Evolutionary conservation across 148 eudicot species (phyloP).

Genomic region (Chenopodium quinoa): DNA sequence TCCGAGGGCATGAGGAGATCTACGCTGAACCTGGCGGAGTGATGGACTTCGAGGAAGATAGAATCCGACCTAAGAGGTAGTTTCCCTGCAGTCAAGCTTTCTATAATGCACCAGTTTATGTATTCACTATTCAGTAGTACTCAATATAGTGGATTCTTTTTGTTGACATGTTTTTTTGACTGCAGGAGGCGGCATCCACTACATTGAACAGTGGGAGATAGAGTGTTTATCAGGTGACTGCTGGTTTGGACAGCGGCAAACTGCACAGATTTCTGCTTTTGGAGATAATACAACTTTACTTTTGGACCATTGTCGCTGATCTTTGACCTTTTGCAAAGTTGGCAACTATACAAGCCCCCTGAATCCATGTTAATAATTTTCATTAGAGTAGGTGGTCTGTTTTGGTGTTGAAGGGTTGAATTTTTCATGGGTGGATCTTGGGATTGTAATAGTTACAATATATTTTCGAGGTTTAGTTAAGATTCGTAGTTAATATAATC

Average conservation of each 20-base stretch:
- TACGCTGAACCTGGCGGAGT: constrained; percentile 88
- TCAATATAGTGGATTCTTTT: background rate
- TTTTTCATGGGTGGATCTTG: constrained; percentile 9
- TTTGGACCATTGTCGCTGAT: constrained; percentile 21
- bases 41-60: constrained; percentile 93
- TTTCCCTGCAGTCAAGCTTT: background rate
- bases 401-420: background rate
- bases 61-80: constrained; percentile 91
- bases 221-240: constrained; percentile 28
- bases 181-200: constrained; percentile 86
- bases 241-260: constrained; percentile 37
- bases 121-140: background rate
- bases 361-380: constrained; percentile 18
- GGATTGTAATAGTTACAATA: constrained; percentile 13
- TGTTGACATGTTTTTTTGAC: background rate
- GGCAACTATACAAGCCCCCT: constrained; percentile 4
- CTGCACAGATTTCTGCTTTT: constrained; percentile 31
- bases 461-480: constrained; percentile 5
- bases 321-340: constrained; percentile 14
- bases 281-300: constrained; percentile 21
- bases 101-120: background rate
- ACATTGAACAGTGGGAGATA: constrained; percentile 34
- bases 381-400: constrained; percentile 10
- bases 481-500: background rate
- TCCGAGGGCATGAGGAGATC: constrained; percentile 90